phyloP scores from a whole-genome alignment of 1,139 yeast genomes.

The Debaryomyces subglobosus region DNA sequence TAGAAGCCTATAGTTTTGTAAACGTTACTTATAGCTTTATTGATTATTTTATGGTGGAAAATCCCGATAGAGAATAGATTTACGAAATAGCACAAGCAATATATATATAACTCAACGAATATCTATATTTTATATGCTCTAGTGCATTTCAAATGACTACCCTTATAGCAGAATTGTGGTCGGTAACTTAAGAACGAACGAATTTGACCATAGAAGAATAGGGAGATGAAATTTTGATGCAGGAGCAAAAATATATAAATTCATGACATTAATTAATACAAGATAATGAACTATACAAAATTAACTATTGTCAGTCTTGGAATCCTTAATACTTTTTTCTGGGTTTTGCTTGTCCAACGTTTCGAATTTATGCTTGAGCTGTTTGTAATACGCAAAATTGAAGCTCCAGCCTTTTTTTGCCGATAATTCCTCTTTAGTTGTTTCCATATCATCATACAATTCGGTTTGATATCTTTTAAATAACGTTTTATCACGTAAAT shows the following conservation, averaged over 20 bases:
- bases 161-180: background rate
- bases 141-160: background rate
- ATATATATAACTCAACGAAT: background rate
- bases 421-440: conserved; percentile 18
- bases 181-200: background rate
- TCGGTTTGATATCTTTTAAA: conserved; percentile 36
- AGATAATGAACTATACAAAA: background rate
- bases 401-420: conserved; percentile 37
- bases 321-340: background rate
- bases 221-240: conserved; percentile 1
- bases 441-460: conserved; percentile 26
- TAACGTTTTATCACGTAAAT: conserved; percentile 31
- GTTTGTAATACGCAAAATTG: conserved; percentile 29
- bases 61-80: background rate
- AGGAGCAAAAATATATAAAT: background rate
- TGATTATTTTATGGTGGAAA: background rate
- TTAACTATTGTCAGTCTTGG: background rate
- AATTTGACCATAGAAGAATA: background rate
- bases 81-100: background rate
- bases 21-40: background rate
- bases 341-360: conserved; percentile 1
- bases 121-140: background rate
- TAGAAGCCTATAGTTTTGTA: background rate
- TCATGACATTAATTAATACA: background rate
- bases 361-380: conserved; percentile 28